Evolutionary conservation across 2,329 filamentous ascomycete species (phyloP), one percentile per base, ranked within the genome.

Genomic region (Beauveria bassiana): DNA sequence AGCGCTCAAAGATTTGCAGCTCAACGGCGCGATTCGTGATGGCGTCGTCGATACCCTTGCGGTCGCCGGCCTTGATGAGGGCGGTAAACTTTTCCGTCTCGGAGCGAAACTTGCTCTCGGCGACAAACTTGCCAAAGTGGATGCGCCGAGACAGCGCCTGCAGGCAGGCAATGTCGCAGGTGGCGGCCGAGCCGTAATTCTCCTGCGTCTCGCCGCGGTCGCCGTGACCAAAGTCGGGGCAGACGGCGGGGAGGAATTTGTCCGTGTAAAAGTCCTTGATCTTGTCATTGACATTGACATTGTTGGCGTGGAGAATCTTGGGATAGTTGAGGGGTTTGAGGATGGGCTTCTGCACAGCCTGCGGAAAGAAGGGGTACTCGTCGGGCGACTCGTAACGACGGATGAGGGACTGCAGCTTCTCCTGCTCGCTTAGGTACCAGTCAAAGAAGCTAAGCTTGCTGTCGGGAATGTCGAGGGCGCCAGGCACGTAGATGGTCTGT

Each of bases 81-180:
- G 80, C 80, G 6, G 90, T 93, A 73, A 93, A 99, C 65, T 79
- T 83, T 68, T 93, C 90, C 34, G 86, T 83, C 67, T 98, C 90
- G 52, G 89, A 87, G 68, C 84, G 84, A 76, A 97, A 99, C 78
- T 99, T 99, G 63, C 88, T 87, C 81, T 99, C 95, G 49, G 95
- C 95, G 9, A 99, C 95, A 70, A 98, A 98, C 78, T 98, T 99
- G 68, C 95, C 95, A 77, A 96, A 99, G 76, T 99, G 95, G 68
- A 99, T 95, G 61, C 95, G 82, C 47, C 93, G 84, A 45, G 91
- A 96, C 52, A 99, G 78, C 3, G 95, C 90, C 78, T 99, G 95
- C 65, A 99, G 79, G 69, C 90, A 93, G 59, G 85, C 83, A 64
- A 99, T 95, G 75, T 99, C 95, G 72, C 89, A 92, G 1, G 91